These are phyloP conservation scores for Plectranthus barbatus DNA, from an alignment of 257 asterid genomes.

Conservation along the genomic window DNA sequence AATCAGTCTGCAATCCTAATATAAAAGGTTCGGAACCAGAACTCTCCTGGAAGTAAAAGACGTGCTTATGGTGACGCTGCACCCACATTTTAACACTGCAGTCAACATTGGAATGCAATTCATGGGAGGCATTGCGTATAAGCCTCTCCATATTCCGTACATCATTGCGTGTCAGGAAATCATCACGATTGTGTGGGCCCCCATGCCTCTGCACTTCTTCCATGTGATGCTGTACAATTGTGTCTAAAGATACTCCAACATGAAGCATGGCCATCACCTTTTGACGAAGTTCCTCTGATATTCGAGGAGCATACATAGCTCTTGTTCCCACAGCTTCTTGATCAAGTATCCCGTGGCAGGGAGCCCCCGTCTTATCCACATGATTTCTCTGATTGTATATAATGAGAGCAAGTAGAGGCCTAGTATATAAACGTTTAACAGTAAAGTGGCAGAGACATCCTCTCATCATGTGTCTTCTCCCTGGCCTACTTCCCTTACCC, in stretches of 20 bases:
- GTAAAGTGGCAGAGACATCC: constrained; percentile 57
- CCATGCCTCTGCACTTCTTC: constrained; percentile 55
- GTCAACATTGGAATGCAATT: constrained; percentile 28
- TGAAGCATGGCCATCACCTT: constrained; percentile 46
- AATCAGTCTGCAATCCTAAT: constrained; percentile 46
- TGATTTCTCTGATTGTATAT: constrained; percentile 50
- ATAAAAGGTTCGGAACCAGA: constrained; percentile 25
- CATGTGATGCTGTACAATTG: constrained; percentile 41
- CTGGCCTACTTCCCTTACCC: constrained; percentile 60
- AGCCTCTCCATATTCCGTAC: constrained; percentile 52
- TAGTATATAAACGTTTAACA: constrained; percentile 46
- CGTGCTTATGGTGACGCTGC: constrained; percentile 40
- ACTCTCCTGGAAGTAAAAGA: constrained; percentile 36
- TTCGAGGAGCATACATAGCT: constrained; percentile 57
- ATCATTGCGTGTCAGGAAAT: constrained; percentile 44
- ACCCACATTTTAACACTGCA: constrained; percentile 46
- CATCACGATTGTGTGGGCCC: constrained; percentile 45
- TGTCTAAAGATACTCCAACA: constrained; percentile 40
- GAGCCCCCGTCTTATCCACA: constrained; percentile 41
- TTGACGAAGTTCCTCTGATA: constrained; percentile 46
- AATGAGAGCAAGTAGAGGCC: constrained; percentile 45
- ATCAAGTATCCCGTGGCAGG: constrained; percentile 51
- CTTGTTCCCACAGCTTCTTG: constrained; percentile 49
- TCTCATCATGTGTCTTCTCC: constrained; percentile 54
- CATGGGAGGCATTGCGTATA: constrained; percentile 26